These are phyloP conservation scores for Zymoseptoria pseudotritici DNA, from an alignment of 2,329 filamentous ascomycete species.

Conservation along the genomic window DNA sequence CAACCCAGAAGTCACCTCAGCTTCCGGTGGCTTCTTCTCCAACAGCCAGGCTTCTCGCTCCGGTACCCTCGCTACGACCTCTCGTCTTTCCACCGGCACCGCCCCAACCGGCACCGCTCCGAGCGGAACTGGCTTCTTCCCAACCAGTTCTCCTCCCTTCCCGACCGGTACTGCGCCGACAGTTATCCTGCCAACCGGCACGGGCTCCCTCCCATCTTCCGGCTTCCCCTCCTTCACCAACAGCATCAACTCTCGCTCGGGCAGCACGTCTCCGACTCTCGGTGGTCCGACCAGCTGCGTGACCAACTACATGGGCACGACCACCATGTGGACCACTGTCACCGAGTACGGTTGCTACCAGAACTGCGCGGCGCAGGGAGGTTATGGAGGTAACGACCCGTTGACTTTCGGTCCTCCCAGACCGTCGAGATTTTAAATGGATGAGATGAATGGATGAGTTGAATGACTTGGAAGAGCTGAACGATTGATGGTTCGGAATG, in stretches of 20 bases:
- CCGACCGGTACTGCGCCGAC: slow-evolving; percentile 3
- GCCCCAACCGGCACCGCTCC: not conserved
- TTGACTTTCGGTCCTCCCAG: slow-evolving; percentile 12
- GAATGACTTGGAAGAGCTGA: not conserved
- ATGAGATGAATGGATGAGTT: too few species aligned
- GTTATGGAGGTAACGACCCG: slow-evolving; percentile 2
- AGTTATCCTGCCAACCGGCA: not conserved
- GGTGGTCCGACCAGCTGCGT: slow-evolving; percentile 12
- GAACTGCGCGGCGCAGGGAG: slow-evolving; percentile 11
- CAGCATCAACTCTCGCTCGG: slow-evolving; percentile 2
- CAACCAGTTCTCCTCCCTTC: not conserved
- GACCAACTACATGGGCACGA: slow-evolving; percentile 17
- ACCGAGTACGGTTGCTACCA: slow-evolving; percentile 17
- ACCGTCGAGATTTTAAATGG: not conserved
- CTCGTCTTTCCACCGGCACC: not conserved
- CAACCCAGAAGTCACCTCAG: not conserved
- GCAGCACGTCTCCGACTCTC: slow-evolving; percentile 12
- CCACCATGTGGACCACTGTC: slow-evolving; percentile 17
- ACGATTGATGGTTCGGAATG: not conserved
- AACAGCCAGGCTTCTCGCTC: not conserved
- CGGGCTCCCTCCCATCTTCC: slow-evolving; percentile 4
- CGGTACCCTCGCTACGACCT: not conserved
- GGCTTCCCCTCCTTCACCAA: slow-evolving; percentile 3
- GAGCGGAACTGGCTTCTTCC: not conserved
- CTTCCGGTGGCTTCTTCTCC: not conserved